phyloP scores from a whole-genome alignment of 495 filamentous ascomycete species.

The Emericellopsis terricola region DNA sequence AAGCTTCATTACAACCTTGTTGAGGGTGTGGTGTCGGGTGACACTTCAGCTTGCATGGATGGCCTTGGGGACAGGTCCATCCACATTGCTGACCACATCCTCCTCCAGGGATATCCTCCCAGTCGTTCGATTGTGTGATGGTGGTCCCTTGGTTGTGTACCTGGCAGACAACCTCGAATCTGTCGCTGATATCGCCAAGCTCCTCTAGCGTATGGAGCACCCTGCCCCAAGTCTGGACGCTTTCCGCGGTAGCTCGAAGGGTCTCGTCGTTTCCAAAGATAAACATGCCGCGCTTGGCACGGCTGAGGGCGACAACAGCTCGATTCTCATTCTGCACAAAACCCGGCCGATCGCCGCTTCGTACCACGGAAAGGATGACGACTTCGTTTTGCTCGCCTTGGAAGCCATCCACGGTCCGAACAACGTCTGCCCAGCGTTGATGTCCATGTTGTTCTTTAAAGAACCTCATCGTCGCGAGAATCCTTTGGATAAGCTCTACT shows the following conservation, averaged over 20 bases:
- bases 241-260: conserved; percentile 12
- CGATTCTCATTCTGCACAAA: conserved; percentile 63
- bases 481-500: conserved; percentile 38
- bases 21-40: conserved; percentile 12
- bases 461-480: conserved; percentile 30
- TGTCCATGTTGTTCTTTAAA: conserved; percentile 16
- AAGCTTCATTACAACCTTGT: conserved; percentile 32
- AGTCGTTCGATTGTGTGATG: conserved; percentile 29
- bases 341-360: conserved; percentile 40
- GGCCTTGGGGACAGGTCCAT: conserved; percentile 21
- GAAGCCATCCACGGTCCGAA: conserved; percentile 80
- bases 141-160: conserved; percentile 17
- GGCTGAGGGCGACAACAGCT: conserved; percentile 74
- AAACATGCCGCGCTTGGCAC: conserved; percentile 71
- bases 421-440: conserved; percentile 29
- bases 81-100: conserved; percentile 38
- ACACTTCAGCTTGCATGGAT: conserved; percentile 24
- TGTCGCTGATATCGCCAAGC: conserved; percentile 11
- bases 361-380: conserved; percentile 66
- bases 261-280: conserved; percentile 63
- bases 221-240: conserved; percentile 20
- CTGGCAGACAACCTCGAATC: conserved; percentile 19
- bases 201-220: conserved; percentile 24
- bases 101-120: conserved; percentile 29
- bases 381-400: conserved; percentile 92